Evolutionary conservation across 2,329 filamentous ascomycete species (phyloP), one percentile per base, ranked within the genome.

Genomic region (Hypoxylon sp.): DNA sequence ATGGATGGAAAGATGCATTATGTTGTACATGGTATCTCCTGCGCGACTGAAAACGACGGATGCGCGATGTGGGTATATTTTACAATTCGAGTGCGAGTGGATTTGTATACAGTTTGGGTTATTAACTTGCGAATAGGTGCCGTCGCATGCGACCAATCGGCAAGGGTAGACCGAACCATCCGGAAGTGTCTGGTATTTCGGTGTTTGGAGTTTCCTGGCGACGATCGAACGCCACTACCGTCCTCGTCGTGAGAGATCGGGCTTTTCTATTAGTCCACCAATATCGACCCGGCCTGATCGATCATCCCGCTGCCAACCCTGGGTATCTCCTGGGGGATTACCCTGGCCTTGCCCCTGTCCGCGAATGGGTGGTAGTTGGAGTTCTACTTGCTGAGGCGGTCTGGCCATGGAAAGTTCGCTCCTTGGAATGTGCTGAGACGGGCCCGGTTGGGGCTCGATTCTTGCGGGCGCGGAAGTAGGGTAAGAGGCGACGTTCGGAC

Each of bases 251-350:
- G 74, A 49, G 68, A 74, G 79, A 69, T 83, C 83, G 22, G 84
- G 82, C 75, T 81, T 85, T 68, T 87, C 87, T 71, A 91, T 85
- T 71, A 87, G 79, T 1, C 86, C 87, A 10, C 82, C 85, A 64
- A 89, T 89, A 69, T 87, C 86, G 50, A 89, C 83, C 15, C 87
- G 82, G 37, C 80, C 76, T 17, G 80, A 76, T 26, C 85, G 81
- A 57, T 86, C 85, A 59, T 85, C 83, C 44, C 82, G 79, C 56
- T 74, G 72, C 75, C 79, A 80, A 24, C 63, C 61, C 15, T 70
- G 43, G 32, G 75, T 74, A 15, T 67, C 58, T n/a, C 54, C 55
- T 6, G 70, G 56, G 13, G 70, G 66, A 1, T 56, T 65, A 28
- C 70, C 67, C 34, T 73, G 71, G 44, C 72, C 71, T 61, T 75